Percentiles rank a stretch among this genome's conserved stretches.
Evolutionary conservation across 768 basidiomycete species (phyloP).

Genomic region (Panaeolus papilionaceus): DNA sequence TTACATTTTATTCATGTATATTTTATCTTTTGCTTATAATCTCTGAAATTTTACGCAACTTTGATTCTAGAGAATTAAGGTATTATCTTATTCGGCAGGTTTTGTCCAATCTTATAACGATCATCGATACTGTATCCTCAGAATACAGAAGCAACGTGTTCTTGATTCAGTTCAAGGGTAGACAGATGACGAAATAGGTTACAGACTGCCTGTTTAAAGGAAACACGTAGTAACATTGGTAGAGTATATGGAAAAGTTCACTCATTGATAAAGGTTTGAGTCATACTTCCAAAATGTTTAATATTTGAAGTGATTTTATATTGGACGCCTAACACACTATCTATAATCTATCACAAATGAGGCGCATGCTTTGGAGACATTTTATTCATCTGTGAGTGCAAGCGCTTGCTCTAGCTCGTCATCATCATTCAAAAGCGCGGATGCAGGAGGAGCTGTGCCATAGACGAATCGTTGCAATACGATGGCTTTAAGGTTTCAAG

Average conservation of each 20-base stretch:
- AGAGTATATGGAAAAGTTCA: too few species aligned
- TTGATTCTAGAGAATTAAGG: neutral
- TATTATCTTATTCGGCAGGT: constrained; percentile 6
- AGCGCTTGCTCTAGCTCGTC: constrained; percentile 82
- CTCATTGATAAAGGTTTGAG: too few species aligned
- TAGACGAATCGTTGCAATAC: constrained; percentile 76
- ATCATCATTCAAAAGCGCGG: constrained; percentile 56
- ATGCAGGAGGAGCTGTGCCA: constrained; percentile 68
- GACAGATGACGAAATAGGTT: neutral
- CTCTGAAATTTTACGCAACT: neutral
- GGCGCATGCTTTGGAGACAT: neutral
- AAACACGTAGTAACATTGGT: too few species aligned
- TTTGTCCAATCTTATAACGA: constrained; percentile 10
- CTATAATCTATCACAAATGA: neutral
- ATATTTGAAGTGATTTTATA: too few species aligned
- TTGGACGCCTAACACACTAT: neutral
- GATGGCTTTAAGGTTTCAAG: constrained; percentile 57
- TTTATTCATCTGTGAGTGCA: constrained; percentile 61
- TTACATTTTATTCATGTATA: neutral
- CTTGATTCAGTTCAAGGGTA: neutral
- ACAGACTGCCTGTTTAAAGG: too few species aligned
- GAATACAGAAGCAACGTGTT: constrained; percentile 8
- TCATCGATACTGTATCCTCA: constrained; percentile 9
- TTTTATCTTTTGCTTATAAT: too few species aligned
- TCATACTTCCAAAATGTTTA: too few species aligned